Base-by-base conservation (phyloP, 805 yeast species). In the Yarrowia phangngaensis region DNA sequence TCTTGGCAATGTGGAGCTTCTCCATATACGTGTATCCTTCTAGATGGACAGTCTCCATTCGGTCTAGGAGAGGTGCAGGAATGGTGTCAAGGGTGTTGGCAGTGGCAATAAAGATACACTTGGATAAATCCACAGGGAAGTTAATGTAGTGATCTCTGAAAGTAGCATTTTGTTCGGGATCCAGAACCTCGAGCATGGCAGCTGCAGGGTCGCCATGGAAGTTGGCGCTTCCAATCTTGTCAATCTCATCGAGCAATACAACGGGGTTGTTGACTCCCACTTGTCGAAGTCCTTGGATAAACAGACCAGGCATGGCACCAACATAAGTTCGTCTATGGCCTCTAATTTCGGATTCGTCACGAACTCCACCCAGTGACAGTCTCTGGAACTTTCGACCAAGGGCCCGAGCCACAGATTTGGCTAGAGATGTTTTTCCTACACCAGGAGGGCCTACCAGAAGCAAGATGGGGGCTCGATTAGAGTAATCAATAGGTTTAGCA, bases 381-480 rank as follows among this genome's bases (percentile, higher is more conserved):
- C 95, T 71, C 61, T 85, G 90, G 62, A 85, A 82, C 52, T 78
- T 76, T 36, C 94, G 72, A 0, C 84, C 81, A 51, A 87, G 65
- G 4, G 90, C 78, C 8, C 71, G 66, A 1, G 95, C 95, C 38
- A 87, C 77, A 0, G 94, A 83, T 59, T 79, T 79, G 4, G 95
- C 95, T 51, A 87, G 69, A 1, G 92, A 82, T 0, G 96, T 87
- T 63, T 87, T 87, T 20, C 96, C 96, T 11, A 86, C 92, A 27
- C 96, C 96, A 0, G 95, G 96, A 8, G 95, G 95, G 0, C 95
- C 96, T 5, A 85, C 86, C 51, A 87, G 72, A 64, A 87, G 70
- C 31, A 87, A 64, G 33, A 87, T 86, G 6, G 95, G 95, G 12
- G 48, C 48, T 16, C 35, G 26, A 28, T 29, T 29, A 1, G 94